Evolutionary conservation across 176 grass and related monocot genomes (phyloP).

Genomic region (Eragrostis curvula): DNA sequence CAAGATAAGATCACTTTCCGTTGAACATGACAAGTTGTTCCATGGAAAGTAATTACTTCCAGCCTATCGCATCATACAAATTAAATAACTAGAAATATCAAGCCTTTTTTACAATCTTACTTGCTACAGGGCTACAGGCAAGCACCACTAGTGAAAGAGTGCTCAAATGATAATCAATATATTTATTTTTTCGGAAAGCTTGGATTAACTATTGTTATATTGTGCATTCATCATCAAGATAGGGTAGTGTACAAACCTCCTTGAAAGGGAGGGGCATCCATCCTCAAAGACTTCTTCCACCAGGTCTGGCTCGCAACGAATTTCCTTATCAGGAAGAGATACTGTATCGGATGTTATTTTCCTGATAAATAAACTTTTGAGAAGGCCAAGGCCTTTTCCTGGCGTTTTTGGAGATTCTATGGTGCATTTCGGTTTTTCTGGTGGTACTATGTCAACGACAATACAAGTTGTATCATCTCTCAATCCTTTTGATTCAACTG

Average conservation of each 20-base stretch:
- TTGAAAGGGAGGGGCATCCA: conserved; percentile 77
- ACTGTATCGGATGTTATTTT: conserved; percentile 52
- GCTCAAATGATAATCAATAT: conserved; percentile 7
- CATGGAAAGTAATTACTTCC: background rate
- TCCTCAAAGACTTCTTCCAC: conserved; percentile 97
- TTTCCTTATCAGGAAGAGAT: conserved; percentile 55
- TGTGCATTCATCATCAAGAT: conserved; percentile 17
- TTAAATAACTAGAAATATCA: background rate
- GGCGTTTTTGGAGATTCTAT: conserved; percentile 58
- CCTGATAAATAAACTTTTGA: conserved; percentile 68
- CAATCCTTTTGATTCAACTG: conserved; percentile 83
- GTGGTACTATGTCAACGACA: conserved; percentile 81
- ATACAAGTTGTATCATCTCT: conserved; percentile 99
- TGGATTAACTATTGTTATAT: conserved; percentile 23
- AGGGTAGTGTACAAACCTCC: conserved; percentile 53
- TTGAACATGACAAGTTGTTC: conserved; percentile 20
- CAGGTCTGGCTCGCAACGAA: conserved; percentile 48
- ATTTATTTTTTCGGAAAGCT: background rate
- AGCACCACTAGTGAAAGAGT: conserved; percentile 4
- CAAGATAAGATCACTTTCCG: background rate
- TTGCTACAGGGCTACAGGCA: background rate
- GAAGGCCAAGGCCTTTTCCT: conserved; percentile 59
- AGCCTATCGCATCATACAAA: conserved; percentile 9
- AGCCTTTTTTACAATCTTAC: background rate
- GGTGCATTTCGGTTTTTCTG: conserved; percentile 63